Evolutionary conservation across 83 land plant genomes (phyloP).

Genomic region (Isoetes engelmannii): DNA sequence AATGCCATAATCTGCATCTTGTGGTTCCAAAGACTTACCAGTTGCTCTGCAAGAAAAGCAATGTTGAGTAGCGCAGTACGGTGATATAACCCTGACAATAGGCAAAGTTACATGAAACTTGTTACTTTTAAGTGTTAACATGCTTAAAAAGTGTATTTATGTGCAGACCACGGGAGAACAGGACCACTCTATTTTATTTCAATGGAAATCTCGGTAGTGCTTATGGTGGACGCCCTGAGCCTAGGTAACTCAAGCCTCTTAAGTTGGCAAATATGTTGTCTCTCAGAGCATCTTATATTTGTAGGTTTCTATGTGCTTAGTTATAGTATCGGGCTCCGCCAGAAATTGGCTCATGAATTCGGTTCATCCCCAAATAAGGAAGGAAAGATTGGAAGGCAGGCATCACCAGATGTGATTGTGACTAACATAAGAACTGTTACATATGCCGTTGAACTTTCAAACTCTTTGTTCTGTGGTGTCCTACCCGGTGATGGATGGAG

Average conservation of each 20-base stretch:
- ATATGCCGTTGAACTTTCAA: constrained; percentile 52
- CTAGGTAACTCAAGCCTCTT: constrained; percentile 37
- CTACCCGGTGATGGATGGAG: constrained; percentile 99
- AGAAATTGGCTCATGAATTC: constrained; percentile 74
- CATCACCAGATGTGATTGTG: constrained; percentile 58
- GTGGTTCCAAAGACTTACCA: neutral
- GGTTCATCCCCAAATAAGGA: constrained; percentile 79
- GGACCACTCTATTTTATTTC: constrained; percentile 72
- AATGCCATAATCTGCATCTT: neutral
- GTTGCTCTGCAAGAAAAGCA: neutral
- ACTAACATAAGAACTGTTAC: constrained; percentile 42
- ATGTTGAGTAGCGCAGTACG: neutral
- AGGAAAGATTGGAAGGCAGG: constrained; percentile 78
- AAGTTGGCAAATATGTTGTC: neutral
- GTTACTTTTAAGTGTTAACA: constrained; percentile 1
- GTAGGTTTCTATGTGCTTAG: constrained; percentile 24
- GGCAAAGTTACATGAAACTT: neutral
- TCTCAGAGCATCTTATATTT: neutral
- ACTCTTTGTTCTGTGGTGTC: constrained; percentile 87
- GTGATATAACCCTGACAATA: neutral
- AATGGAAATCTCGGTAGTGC: constrained; percentile 88
- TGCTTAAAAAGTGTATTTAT: constrained; percentile 4
- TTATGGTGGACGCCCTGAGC: constrained; percentile 81
- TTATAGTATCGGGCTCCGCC: constrained; percentile 95
- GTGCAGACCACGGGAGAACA: constrained; percentile 53